A percentile compares a stretch with the other conserved stretches of the same genome.
Evolutionary conservation across 805 yeast species (phyloP).

Genomic region (Saturnispora gosingensis): DNA sequence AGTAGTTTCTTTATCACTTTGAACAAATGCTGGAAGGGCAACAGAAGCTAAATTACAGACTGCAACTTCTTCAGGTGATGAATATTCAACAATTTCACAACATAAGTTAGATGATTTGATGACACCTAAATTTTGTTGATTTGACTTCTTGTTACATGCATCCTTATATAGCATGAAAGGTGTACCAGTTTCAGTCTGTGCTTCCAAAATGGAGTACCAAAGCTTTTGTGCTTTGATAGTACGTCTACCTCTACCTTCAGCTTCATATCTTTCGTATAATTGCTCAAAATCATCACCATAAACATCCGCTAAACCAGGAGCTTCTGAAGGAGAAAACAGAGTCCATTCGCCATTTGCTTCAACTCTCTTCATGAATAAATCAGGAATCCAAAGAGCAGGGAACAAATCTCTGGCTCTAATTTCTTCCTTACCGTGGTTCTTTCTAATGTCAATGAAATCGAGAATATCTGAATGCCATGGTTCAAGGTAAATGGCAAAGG

Average conservation of each 20-base stretch:
- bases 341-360: slow-evolving; percentile 50
- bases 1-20: slow-evolving; percentile 31
- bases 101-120: slow-evolving; percentile 55
- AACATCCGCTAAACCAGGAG: slow-evolving; percentile 45
- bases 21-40: slow-evolving; percentile 49
- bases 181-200: slow-evolving; percentile 58
- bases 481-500: slow-evolving; percentile 50
- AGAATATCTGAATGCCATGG: slow-evolving; percentile 58
- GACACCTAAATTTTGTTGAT: slow-evolving; percentile 51
- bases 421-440: slow-evolving; percentile 58
- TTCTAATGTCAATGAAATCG: slow-evolving; percentile 50
- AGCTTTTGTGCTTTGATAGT: slow-evolving; percentile 50
- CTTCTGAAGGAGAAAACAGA: slow-evolving; percentile 50
- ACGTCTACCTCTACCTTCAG: slow-evolving; percentile 39
- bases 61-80: slow-evolving; percentile 48
- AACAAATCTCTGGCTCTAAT: slow-evolving; percentile 54
- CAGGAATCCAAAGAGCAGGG: slow-evolving; percentile 58
- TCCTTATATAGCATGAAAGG: slow-evolving; percentile 59
- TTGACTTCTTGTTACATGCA: slow-evolving; percentile 49
- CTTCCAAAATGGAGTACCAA: slow-evolving; percentile 52
- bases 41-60: slow-evolving; percentile 55
- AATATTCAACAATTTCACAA: slow-evolving; percentile 55
- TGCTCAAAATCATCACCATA: slow-evolving; percentile 49
- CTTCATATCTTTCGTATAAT: slow-evolving; percentile 43
- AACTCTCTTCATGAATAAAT: slow-evolving; percentile 52